Percentiles rank a stretch among this genome's conserved stretches.
These are phyloP conservation scores for Apiotrichum siamense DNA, from an alignment of 1,284 basidiomycete genomes.

Conservation along the genomic window DNA sequence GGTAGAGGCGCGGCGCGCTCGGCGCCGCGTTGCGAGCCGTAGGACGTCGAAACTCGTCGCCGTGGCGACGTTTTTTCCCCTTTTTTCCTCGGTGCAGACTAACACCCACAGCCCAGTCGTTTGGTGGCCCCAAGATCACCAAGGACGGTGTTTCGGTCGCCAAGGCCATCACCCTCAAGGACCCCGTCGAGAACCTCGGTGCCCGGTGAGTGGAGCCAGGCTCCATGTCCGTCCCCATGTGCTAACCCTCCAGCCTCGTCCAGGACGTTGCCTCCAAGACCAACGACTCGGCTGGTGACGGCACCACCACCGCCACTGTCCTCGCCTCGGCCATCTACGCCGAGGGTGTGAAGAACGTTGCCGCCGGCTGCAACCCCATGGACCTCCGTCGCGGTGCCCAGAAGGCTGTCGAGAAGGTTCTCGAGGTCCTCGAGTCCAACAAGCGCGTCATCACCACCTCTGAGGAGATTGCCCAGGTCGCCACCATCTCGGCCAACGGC, in stretches of 20 bases:
- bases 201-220: slow-evolving; percentile 62
- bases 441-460: slow-evolving; percentile 94
- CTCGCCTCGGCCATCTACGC: slow-evolving; percentile 95
- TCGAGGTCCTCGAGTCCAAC: slow-evolving; percentile 82
- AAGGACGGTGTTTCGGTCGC: slow-evolving; percentile 99
- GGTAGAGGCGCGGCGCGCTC: background rate
- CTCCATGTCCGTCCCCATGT: background rate
- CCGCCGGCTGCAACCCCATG: slow-evolving; percentile 98
- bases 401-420: slow-evolving; percentile 92
- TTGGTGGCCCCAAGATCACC: slow-evolving; percentile 95
- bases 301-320: slow-evolving; percentile 96
- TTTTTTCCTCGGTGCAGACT: background rate
- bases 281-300: slow-evolving; percentile 96
- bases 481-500: slow-evolving; percentile 97
- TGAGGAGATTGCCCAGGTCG: slow-evolving; percentile 89
- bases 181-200: slow-evolving; percentile 99
- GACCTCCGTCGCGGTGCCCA: slow-evolving; percentile 95
- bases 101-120: slow-evolving; percentile 60
- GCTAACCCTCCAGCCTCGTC: slow-evolving; percentile 61
- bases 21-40: too few species aligned
- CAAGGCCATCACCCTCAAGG: slow-evolving; percentile 87
- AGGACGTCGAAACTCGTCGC: too few species aligned
- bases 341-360: slow-evolving; percentile 98
- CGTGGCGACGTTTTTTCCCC: background rate
- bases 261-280: slow-evolving; percentile 96